Evolutionary conservation across 129 eudicot species (phyloP).

Genomic region (Pseudognaphalium luteoalbum): DNA sequence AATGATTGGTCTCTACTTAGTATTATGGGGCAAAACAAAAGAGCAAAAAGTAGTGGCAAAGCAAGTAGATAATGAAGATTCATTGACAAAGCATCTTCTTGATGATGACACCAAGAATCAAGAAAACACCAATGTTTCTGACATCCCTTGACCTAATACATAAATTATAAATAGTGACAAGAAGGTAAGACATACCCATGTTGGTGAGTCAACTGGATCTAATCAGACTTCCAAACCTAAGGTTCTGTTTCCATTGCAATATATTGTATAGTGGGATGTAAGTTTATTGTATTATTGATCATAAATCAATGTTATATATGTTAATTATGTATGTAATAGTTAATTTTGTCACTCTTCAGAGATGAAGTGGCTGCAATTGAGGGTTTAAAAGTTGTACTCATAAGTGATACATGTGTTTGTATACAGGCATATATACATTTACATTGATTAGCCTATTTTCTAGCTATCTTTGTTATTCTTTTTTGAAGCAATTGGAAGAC

Average conservation of each 20-base stretch:
- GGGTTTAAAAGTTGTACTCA: slow-evolving; percentile 8
- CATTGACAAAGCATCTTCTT: slow-evolving; percentile 63
- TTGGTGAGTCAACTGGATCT: slow-evolving; percentile 12
- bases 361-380: slow-evolving; percentile 10
- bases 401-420: background rate
- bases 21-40: slow-evolving; percentile 83
- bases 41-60: slow-evolving; percentile 47
- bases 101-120: slow-evolving; percentile 32
- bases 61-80: slow-evolving; percentile 38
- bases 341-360: slow-evolving; percentile 11
- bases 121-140: slow-evolving; percentile 32
- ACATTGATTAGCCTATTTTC: background rate
- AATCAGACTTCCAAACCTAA: background rate
- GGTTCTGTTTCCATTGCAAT: slow-evolving; percentile 13
- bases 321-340: background rate
- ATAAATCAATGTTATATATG: slow-evolving; percentile 1
- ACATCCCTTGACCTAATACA: slow-evolving; percentile 42
- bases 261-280: slow-evolving; percentile 25
- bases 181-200: slow-evolving; percentile 9
- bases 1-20: slow-evolving; percentile 71
- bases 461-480: too few species aligned
- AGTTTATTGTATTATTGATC: slow-evolving; percentile 4
- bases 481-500: too few species aligned
- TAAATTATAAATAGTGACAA: background rate
- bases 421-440: background rate